Percentiles rank a stretch among this genome's conserved stretches.
These are phyloP conservation scores for Barbarea vulgaris DNA, from an alignment of 345 rosid species.

Conservation along the genomic window DNA sequence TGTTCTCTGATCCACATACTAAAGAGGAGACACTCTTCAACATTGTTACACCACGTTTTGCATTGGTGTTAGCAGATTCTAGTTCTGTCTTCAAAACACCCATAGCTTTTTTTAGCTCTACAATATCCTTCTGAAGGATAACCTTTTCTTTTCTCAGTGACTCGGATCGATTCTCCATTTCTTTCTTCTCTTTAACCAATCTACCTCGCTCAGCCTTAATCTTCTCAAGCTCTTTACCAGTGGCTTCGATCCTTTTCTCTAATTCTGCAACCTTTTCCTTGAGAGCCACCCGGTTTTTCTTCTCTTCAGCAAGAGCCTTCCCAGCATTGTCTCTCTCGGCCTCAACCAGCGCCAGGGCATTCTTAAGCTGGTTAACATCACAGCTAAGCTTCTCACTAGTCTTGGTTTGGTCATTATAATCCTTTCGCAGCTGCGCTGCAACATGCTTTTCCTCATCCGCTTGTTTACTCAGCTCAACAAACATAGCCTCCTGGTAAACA, in stretches of 20 bases:
- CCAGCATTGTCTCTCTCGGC: constrained; percentile 50
- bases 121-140: constrained; percentile 46
- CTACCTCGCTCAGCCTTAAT: constrained; percentile 45
- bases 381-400: constrained; percentile 45
- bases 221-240: constrained; percentile 45
- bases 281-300: constrained; percentile 40
- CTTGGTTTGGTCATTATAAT: constrained; percentile 42
- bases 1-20: constrained; percentile 43
- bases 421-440: constrained; percentile 44
- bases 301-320: constrained; percentile 56
- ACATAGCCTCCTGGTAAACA: constrained; percentile 47
- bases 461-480: constrained; percentile 49
- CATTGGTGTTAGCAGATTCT: constrained; percentile 43
- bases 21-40: constrained; percentile 57
- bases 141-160: constrained; percentile 52
- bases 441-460: constrained; percentile 47
- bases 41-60: constrained; percentile 47
- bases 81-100: constrained; percentile 52
- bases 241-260: constrained; percentile 48
- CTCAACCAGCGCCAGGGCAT: constrained; percentile 41
- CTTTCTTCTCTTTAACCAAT: constrained; percentile 48
- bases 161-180: constrained; percentile 42
- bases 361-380: constrained; percentile 41
- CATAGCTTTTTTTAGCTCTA: constrained; percentile 45
- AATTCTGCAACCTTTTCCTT: constrained; percentile 44